Percentiles rank a stretch among this genome's conserved stretches.
Evolutionary conservation across 1,284 basidiomycete genomes (phyloP).

Genomic region (Ustilago hordei): DNA sequence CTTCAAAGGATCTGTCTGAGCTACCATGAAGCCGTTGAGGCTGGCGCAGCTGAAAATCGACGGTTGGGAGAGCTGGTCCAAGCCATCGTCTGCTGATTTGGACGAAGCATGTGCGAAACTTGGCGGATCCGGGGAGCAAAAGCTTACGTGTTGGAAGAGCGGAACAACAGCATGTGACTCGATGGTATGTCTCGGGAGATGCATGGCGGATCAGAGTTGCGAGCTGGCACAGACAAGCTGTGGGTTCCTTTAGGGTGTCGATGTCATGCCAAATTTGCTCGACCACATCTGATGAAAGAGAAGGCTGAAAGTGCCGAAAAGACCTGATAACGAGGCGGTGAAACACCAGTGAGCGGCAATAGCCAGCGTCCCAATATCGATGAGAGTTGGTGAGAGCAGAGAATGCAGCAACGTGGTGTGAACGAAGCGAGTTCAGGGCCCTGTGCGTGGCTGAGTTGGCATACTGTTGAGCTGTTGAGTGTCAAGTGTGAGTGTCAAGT

Average conservation of each 20-base stretch:
- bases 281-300: constrained; percentile 4
- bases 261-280: constrained; percentile 18
- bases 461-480: not conserved
- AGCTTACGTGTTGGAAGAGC: constrained; percentile 52
- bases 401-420: not conserved
- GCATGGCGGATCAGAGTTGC: constrained; percentile 30
- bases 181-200: constrained; percentile 59
- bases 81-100: not conserved
- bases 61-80: constrained; percentile 25
- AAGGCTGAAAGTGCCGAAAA: not conserved
- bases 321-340: not conserved
- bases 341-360: not conserved
- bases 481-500: not conserved
- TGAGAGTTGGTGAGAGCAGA: not conserved
- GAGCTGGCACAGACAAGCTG: constrained; percentile 10
- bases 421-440: not conserved
- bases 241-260: not conserved
- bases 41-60: constrained; percentile 62
- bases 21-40: constrained; percentile 56
- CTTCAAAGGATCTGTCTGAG: constrained; percentile 51
- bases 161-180: constrained; percentile 51
- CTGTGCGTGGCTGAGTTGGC: constrained; percentile 6
- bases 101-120: not conserved
- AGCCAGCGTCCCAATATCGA: not conserved
- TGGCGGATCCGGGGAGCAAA: constrained; percentile 29